These are phyloP conservation scores for Tetrapisispora pingtungensis DNA, from an alignment of 805 yeast genomes.

Conservation along the genomic window DNA sequence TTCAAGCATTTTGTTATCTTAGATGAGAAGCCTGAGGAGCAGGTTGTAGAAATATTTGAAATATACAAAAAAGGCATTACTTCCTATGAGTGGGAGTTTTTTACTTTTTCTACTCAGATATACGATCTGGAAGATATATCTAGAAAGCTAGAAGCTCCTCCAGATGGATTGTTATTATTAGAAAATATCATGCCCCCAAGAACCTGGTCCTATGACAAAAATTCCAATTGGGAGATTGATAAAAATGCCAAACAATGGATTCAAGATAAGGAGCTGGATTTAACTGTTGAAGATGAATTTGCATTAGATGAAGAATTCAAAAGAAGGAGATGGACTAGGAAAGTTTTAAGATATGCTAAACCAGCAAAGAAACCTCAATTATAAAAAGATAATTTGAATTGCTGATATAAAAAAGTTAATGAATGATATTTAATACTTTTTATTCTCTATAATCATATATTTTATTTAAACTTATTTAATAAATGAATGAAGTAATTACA, in stretches of 20 bases:
- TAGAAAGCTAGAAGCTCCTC: constrained; percentile 43
- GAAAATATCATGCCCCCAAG: constrained; percentile 54
- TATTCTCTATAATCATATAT: background rate
- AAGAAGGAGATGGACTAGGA: constrained; percentile 46
- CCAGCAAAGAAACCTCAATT: constrained; percentile 20
- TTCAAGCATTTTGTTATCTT: constrained; percentile 36
- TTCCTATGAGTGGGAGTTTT: constrained; percentile 51
- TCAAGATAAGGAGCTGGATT: constrained; percentile 32
- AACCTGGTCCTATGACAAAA: constrained; percentile 61
- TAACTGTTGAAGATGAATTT: constrained; percentile 41
- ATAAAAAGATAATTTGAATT: too few species aligned
- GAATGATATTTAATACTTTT: background rate
- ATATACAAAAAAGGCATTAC: constrained; percentile 51
- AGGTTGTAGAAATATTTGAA: constrained; percentile 69
- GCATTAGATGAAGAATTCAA: constrained; percentile 40
- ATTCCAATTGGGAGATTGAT: constrained; percentile 59
- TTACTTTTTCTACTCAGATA: constrained; percentile 43
- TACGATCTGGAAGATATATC: constrained; percentile 43
- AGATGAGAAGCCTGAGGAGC: constrained; percentile 54
- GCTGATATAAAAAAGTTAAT: too few species aligned
- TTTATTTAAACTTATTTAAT: background rate
- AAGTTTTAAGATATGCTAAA: constrained; percentile 39
- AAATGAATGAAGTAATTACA: background rate
- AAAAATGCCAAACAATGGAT: constrained; percentile 44
- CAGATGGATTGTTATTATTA: constrained; percentile 51